phyloP scores from a whole-genome alignment of 169 alveolate species.

The Eimeria necatrix region DNA sequence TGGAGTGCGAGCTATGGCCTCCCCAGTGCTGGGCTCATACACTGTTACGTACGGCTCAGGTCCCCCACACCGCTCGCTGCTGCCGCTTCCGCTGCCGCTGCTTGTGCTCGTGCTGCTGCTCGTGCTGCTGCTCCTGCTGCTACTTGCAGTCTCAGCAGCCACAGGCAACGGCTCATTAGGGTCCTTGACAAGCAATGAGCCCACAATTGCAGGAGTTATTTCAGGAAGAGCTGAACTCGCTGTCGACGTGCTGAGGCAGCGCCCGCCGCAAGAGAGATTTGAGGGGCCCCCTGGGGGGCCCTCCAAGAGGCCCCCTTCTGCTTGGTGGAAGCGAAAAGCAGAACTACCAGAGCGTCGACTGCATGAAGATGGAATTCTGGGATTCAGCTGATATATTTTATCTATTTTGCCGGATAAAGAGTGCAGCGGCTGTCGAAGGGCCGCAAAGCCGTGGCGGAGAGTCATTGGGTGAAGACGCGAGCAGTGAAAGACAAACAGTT shows the following conservation, averaged over 20 bases:
- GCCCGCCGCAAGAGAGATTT: background rate
- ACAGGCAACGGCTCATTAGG: slow-evolving; percentile 40
- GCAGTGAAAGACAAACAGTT: background rate
- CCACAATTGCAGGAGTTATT: slow-evolving; percentile 25
- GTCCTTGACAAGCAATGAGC: slow-evolving; percentile 22
- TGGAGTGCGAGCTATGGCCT: slow-evolving; percentile 41
- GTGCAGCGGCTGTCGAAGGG: background rate
- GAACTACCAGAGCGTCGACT: background rate
- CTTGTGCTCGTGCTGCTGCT: background rate
- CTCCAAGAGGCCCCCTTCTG: too few relatives aligned
- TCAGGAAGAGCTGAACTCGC: background rate
- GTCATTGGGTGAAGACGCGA: background rate
- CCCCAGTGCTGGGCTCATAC: slow-evolving; percentile 73
- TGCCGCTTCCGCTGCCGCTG: background rate
- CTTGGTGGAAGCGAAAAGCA: background rate
- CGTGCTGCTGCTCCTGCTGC: slow-evolving; percentile 3
- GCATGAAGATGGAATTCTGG: background rate
- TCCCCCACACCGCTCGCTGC: slow-evolving; percentile 28
- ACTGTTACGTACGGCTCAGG: slow-evolving; percentile 38
- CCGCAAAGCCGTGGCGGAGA: background rate
- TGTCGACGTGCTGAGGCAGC: background rate
- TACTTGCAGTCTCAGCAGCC: background rate
- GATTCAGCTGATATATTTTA: background rate
- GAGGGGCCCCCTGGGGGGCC: slow-evolving; percentile 10
- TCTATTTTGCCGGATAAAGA: background rate